A percentile compares a stretch with the other conserved stretches of the same genome.
These are phyloP conservation scores for Beauveria sp. DNA, from an alignment of 2,329 filamentous ascomycete species.

Conservation along the genomic window DNA sequence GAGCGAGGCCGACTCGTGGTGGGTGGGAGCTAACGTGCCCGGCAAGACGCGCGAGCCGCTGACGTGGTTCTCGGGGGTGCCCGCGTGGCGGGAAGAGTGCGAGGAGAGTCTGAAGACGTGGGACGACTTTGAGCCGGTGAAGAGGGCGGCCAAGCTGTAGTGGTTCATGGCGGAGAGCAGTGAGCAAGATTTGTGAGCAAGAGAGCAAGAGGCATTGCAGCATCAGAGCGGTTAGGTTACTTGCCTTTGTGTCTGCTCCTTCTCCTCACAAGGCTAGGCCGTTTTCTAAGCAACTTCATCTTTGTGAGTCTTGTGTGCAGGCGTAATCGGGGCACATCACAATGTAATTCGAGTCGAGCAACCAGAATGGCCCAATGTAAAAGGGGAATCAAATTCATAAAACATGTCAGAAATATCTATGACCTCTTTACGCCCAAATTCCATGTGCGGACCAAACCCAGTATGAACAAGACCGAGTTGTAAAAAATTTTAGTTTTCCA, in stretches of 20 bases:
- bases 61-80: conserved; percentile 10
- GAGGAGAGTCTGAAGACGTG: not conserved
- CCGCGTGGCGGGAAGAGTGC: conserved; percentile 1
- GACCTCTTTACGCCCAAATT: conserved; percentile 11
- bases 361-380: conserved; percentile 10
- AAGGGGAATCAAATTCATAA: conserved; percentile 12
- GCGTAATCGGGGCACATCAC: too few relatives aligned
- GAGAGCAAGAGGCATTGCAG: too few relatives aligned
- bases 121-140: not conserved
- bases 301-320: too few relatives aligned
- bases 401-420: conserved; percentile 11
- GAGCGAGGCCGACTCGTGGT: conserved; percentile 13
- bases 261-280: too few relatives aligned
- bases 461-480: not conserved
- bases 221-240: too few relatives aligned
- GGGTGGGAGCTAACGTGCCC: conserved; percentile 13
- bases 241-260: too few relatives aligned
- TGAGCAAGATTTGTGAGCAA: too few relatives aligned
- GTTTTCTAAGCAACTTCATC: too few relatives aligned
- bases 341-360: not conserved
- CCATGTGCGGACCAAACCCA: conserved; percentile 8
- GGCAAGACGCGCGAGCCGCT: conserved; percentile 13
- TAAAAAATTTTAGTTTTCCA: not conserved
- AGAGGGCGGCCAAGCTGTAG: not conserved
- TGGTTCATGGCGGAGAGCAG: too few relatives aligned